These are phyloP conservation scores for Astrothelium macrocarpum DNA, from an alignment of 495 filamentous ascomycete genomes.

Conservation along the genomic window DNA sequence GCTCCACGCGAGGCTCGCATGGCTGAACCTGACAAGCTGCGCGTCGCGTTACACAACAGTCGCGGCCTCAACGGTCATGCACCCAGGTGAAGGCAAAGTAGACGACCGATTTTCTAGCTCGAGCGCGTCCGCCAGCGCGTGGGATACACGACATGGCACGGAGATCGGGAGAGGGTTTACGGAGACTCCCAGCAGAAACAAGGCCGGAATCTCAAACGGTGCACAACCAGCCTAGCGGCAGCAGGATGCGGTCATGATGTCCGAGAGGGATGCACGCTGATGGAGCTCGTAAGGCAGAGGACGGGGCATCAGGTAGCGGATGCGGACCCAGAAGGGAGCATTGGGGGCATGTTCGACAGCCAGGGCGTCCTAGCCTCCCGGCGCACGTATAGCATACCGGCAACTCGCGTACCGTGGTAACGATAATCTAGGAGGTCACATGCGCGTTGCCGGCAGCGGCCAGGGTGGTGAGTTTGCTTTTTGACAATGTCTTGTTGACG, in stretches of 20 bases:
- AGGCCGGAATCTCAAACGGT: neutral
- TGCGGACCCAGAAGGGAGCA: neutral
- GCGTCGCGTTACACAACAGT: conserved; percentile 17
- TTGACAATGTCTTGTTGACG: neutral
- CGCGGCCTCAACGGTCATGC: conserved; percentile 19
- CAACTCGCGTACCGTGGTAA: neutral
- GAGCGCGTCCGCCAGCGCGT: neutral
- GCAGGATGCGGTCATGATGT: neutral
- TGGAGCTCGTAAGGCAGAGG: neutral
- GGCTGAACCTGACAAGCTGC: conserved; percentile 18
- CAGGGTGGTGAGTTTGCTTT: conserved; percentile 2
- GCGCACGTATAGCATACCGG: neutral
- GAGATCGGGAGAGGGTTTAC: neutral
- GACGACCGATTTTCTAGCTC: conserved; percentile 3
- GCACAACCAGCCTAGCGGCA: neutral
- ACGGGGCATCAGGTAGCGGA: neutral
- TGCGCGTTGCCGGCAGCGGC: neutral
- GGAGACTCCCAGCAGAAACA: neutral
- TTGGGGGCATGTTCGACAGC: neutral
- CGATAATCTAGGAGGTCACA: neutral
- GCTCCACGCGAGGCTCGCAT: conserved; percentile 19
- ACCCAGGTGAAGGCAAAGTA: conserved; percentile 1
- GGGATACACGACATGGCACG: neutral
- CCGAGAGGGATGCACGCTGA: neutral
- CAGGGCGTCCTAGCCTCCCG: neutral